phyloP scores from a whole-genome alignment of 495 filamentous ascomycete species.

The Tetracladium setigerum region DNA sequence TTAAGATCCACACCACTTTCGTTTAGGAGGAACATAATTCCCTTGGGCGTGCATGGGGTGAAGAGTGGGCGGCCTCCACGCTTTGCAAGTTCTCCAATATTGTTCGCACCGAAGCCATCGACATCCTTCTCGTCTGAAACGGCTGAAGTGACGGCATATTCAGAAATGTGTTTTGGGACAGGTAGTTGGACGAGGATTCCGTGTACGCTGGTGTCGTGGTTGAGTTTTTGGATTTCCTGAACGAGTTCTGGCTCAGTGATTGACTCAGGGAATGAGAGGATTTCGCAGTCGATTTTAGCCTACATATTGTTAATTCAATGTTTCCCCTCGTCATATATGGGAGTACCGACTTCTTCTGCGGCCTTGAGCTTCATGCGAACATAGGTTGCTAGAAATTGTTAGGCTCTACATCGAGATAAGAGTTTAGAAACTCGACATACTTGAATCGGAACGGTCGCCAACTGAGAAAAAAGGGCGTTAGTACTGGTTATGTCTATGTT shows the following conservation, averaged over 20 bases:
- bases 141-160: constrained; percentile 80
- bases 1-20: constrained; percentile 74
- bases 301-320: constrained; percentile 26
- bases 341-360: constrained; percentile 67
- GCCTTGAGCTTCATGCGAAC: constrained; percentile 99
- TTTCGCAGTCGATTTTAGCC: constrained; percentile 83
- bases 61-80: constrained; percentile 82
- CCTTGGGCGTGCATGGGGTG: constrained; percentile 90
- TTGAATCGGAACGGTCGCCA: constrained; percentile 85
- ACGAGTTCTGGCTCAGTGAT: constrained; percentile 82
- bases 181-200: constrained; percentile 94
- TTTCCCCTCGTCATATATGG: background rate
- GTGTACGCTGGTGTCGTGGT: constrained; percentile 81
- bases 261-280: constrained; percentile 72
- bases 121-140: constrained; percentile 95
- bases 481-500: constrained; percentile 9
- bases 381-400: constrained; percentile 67
- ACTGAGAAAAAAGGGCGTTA: constrained; percentile 36
- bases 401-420: background rate
- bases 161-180: constrained; percentile 78
- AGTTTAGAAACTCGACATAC: constrained; percentile 41
- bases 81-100: constrained; percentile 95
- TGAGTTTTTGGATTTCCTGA: constrained; percentile 69
- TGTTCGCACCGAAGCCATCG: constrained; percentile 87
- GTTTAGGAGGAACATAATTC: constrained; percentile 85